These are phyloP conservation scores for Comarum palustre DNA, from an alignment of 306 rosid genomes.

Conservation along the genomic window DNA sequence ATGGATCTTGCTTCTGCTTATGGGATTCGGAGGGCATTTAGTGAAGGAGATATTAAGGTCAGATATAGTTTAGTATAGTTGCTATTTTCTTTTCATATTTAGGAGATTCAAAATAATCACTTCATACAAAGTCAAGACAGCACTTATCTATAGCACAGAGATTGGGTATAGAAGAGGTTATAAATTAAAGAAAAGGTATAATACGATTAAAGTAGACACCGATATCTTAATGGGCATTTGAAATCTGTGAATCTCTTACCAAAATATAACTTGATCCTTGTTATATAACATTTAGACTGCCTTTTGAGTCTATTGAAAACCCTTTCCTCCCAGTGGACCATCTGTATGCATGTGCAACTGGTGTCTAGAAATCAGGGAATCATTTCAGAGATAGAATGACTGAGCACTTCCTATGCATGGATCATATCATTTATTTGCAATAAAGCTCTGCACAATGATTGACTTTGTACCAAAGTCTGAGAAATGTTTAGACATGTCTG, in stretches of 20 bases:
- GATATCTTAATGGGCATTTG: neutral
- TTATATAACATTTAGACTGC: neutral
- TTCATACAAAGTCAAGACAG: neutral
- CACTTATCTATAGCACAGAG: neutral
- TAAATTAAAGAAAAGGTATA: neutral
- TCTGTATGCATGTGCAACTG: constrained; percentile 4
- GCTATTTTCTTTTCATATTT: constrained; percentile 11
- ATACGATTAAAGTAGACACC: neutral
- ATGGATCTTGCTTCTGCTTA: constrained; percentile 60
- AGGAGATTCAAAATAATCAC: neutral
- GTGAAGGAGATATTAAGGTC: constrained; percentile 98
- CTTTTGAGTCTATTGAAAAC: neutral
- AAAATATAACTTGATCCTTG: neutral
- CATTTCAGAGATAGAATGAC: neutral
- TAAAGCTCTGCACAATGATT: constrained; percentile 19
- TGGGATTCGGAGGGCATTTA: constrained; percentile 83
- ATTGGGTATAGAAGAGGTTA: neutral
- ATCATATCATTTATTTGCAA: constrained; percentile 14
- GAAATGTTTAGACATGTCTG: constrained; percentile 42
- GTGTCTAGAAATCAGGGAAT: neutral
- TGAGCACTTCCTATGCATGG: constrained; percentile 9
- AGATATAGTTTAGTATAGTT: constrained; percentile 24
- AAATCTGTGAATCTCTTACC: neutral
- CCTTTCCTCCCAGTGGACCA: neutral
- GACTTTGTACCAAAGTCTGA: constrained; percentile 25